Evolutionary conservation across 352 stramenopile species (phyloP), one percentile per base, ranked within the genome.

Genomic region (Phytophthora citrophthora): DNA sequence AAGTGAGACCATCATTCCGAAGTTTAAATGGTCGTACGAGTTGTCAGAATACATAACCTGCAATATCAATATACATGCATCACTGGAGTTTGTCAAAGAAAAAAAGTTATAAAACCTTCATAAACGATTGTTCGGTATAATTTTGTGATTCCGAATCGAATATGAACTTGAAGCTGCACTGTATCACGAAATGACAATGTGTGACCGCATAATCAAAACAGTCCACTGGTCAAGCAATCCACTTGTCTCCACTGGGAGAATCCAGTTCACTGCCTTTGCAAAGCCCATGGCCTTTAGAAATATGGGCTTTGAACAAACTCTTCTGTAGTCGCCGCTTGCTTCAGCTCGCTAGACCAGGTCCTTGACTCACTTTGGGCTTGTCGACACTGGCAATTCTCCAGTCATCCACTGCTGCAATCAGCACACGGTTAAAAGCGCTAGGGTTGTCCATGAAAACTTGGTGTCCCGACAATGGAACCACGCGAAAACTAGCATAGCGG

Each of bases 361-460:
- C 52, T 27, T 59, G 29, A 10, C 13, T 52, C 27, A 36, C 4
- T 20, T 24, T 44, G 8, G 27, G n/a, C 18, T 56, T 49, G 18
- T 41, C 41, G 26, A 13, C 31, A 15, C 12, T 59, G 16, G 47
- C 20, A 5, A 41, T 16, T 39, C 68, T 60, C 64, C 64, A 73
- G 53, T 73, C 64, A 15, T 32, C 40, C 40, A 69, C 52, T 10
- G 64, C 52, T 36, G 57, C 48, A n/a, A 82, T 77, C 12, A 92
- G 40, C 36, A 85, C 79, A 13, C 69, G 60, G 53, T 89, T 88
- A 44, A 90, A 90, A 23, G 74, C 83, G n/a, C 34, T 61, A 6
- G 81, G 74, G 58, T 91, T 90, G 70, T 91, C 83, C 81, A 91
- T 82, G 58, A 91, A 91, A 15, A 91, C 79, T 54, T 91, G 83